Percentiles rank a stretch among this genome's conserved stretches.
phyloP scores from a whole-genome alignment of 1,139 yeast species.

The Arxiozyma bovina region DNA sequence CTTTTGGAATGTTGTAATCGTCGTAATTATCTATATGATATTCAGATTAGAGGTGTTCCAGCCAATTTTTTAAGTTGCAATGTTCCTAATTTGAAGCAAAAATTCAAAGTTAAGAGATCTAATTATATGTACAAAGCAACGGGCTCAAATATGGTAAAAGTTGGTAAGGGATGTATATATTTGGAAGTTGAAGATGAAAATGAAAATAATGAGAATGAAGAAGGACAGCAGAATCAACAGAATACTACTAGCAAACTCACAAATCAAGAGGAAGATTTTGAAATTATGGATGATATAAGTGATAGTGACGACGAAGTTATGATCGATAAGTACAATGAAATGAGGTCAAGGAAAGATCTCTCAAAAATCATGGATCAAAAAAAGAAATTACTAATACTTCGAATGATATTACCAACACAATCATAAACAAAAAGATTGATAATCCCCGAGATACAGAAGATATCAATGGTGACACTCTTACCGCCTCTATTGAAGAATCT shows the following conservation, averaged over 20 bases:
- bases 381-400: background rate
- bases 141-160: slow-evolving; percentile 19
- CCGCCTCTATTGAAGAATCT: background rate
- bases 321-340: background rate
- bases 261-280: background rate
- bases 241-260: slow-evolving; percentile 1
- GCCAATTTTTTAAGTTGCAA: slow-evolving; percentile 15
- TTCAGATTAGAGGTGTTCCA: slow-evolving; percentile 18
- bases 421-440: background rate
- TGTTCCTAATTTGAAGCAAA: slow-evolving; percentile 10
- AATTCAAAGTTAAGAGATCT: slow-evolving; percentile 17
- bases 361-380: background rate
- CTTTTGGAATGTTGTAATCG: slow-evolving; percentile 15
- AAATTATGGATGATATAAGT: background rate
- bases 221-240: slow-evolving; percentile 1
- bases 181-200: slow-evolving; percentile 16
- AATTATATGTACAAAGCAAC: slow-evolving; percentile 17
- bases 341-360: background rate
- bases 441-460: background rate
- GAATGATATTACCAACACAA: background rate
- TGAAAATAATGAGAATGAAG: background rate
- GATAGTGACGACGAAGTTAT: slow-evolving; percentile 4
- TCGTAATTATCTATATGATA: slow-evolving; percentile 15
- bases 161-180: slow-evolving; percentile 16
- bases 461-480: background rate